Base-by-base conservation (phyloP, 78 protist genomes). In the Dictyostelium intermedium region DNA sequence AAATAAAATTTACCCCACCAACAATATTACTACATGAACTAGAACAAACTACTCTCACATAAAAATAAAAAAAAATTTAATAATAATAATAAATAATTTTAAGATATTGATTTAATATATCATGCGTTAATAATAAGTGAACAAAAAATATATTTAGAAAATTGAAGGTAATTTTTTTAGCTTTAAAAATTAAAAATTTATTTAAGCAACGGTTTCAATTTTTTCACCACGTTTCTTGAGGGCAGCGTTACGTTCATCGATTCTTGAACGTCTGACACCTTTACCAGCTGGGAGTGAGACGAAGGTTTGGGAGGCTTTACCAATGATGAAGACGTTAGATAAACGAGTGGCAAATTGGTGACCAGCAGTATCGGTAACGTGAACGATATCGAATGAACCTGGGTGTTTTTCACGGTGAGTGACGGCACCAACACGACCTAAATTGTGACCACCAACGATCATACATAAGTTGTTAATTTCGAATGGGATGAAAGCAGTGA, bases 361-460 rank as follows among this genome's bases (percentile, higher is more conserved):
- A 83, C 99, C 99, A 77, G 83, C 91, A 63, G 93, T 70, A 70
- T 98, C 99, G 83, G 95, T 96, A 79, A 99, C 69, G 98, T 99
- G 99, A 43, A 98, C 98, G 73, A 99, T 99, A 93, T 99, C 99
- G 98, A 96, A 98, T 41, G 98, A 85, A 30, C 99, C 99, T 11
- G 79, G 97, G 93, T 99, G 99, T 73, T 79, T 80, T 92, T 99
- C 99, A 79, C 77, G 41, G 82, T 34, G 32, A 41, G 87, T 73
- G 92, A 99, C 82, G 34, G 91, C 84, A 27, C 99, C 99, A 50
- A 99, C 98, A 93, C 99, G 99, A 83, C 99, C 99, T 18, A 94
- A 37, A 98, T 99, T 99, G 92, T 93, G 98, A 25, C 99, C 99
- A 76, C 99, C 99, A 41, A 98, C 98, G 95, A 98, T 86, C 98